Evolutionary conservation across 495 filamentous ascomycete genomes (phyloP).

Genomic region (Penicillium odoratum): DNA sequence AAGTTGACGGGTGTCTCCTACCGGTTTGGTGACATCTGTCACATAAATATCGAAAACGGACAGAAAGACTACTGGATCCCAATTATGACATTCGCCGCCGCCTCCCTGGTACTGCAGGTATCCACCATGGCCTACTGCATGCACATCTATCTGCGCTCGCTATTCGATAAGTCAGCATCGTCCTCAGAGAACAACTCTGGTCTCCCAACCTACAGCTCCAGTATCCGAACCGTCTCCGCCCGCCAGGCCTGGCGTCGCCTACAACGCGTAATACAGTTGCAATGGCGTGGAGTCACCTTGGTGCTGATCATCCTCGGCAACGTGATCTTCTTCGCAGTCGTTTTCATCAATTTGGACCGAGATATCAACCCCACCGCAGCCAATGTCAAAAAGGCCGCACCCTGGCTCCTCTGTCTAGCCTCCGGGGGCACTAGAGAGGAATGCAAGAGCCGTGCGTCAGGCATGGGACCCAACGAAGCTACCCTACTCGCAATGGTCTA

Average conservation of each 20-base stretch:
- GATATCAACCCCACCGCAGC: conserved; percentile 55
- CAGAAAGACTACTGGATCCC: conserved; percentile 89
- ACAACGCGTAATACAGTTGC: conserved; percentile 80
- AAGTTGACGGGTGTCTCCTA: conserved; percentile 90
- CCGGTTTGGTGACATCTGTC: conserved; percentile 86
- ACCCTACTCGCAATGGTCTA: conserved; percentile 80
- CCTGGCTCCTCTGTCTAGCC: conserved; percentile 75
- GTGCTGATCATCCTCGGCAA: conserved; percentile 85
- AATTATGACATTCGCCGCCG: conserved; percentile 72
- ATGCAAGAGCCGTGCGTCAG: conserved; percentile 59
- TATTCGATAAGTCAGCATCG: conserved; percentile 62
- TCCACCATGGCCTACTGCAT: conserved; percentile 90
- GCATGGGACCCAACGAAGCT: conserved; percentile 60
- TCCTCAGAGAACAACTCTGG: conserved; percentile 67
- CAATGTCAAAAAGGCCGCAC: conserved; percentile 52
- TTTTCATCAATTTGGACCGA: conserved; percentile 84
- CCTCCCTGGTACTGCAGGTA: conserved; percentile 79
- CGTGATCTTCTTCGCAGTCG: conserved; percentile 85
- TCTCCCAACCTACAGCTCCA: conserved; percentile 75
- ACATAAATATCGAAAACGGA: conserved; percentile 83
- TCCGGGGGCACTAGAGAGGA: conserved; percentile 54
- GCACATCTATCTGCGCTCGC: conserved; percentile 83
- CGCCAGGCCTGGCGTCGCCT: conserved; percentile 86
- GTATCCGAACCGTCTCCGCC: conserved; percentile 79
- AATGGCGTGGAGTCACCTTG: conserved; percentile 89